Percentiles rank a stretch among this genome's conserved stretches.
Evolutionary conservation across 2,329 filamentous ascomycete species (phyloP).

Genomic region (Herpotrichia juniperi): DNA sequence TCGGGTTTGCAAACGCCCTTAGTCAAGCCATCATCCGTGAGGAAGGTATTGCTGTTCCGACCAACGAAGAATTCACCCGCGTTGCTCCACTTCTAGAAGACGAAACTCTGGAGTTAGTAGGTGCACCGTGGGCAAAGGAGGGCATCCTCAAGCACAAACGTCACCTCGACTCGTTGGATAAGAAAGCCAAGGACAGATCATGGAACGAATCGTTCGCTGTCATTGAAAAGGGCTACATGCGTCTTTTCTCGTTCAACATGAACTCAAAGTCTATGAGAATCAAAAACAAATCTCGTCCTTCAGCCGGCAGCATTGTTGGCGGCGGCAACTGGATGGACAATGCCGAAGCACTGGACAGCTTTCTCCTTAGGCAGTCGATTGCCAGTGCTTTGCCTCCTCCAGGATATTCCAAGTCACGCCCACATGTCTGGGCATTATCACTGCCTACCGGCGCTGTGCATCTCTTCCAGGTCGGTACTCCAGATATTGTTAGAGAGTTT

Average conservation of each 20-base stretch:
- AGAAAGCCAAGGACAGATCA: constrained; percentile 89
- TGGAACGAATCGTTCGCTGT: constrained; percentile 97
- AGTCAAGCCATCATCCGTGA: constrained; percentile 97
- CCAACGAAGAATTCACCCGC: constrained; percentile 64
- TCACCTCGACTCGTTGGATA: constrained; percentile 87
- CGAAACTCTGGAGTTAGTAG: constrained; percentile 86
- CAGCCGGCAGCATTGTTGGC: constrained; percentile 75
- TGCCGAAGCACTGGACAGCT: constrained; percentile 85
- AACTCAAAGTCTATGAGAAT: constrained; percentile 73
- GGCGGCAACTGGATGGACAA: constrained; percentile 99
- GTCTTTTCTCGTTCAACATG: constrained; percentile 89
- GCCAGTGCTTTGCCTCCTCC: constrained; percentile 88
- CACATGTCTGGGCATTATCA: constrained; percentile 92
- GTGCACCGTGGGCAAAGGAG: constrained; percentile 98
- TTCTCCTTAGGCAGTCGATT: constrained; percentile 87
- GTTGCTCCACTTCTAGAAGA: constrained; percentile 79
- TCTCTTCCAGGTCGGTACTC: constrained; percentile 96
- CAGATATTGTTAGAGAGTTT: constrained; percentile 93
- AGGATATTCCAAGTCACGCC: constrained; percentile 87
- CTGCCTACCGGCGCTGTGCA: constrained; percentile 93
- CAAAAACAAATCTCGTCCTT: constrained; percentile 64
- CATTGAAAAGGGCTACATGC: constrained; percentile 91
- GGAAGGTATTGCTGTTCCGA: constrained; percentile 66
- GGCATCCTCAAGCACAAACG: constrained; percentile 96
- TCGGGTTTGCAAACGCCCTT: constrained; percentile 95